These are phyloP conservation scores for Castanea crenata DNA, from an alignment of 306 rosid genomes.

Conservation along the genomic window DNA sequence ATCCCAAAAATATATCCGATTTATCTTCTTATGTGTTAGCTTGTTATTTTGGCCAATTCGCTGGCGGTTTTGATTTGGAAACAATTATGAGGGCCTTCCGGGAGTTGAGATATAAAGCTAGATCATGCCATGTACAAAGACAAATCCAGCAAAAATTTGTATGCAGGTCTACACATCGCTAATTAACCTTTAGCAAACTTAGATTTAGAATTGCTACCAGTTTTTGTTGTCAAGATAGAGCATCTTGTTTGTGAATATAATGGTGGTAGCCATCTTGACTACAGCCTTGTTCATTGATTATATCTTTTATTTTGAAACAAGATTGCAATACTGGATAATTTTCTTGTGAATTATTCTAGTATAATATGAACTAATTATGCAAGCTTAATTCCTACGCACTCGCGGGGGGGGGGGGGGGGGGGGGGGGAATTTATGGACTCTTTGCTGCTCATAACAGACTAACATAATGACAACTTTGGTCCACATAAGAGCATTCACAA, in stretches of 20 bases:
- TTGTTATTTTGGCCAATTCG: conserved; percentile 61
- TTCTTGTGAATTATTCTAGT: background rate
- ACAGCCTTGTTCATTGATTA: conserved; percentile 26
- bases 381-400: too few relatives aligned
- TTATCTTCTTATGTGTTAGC: background rate
- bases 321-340: background rate
- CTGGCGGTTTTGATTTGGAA: conserved; percentile 92
- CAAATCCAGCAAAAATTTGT: conserved; percentile 69
- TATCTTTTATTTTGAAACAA: conserved; percentile 23
- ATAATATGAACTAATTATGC: too few relatives aligned
- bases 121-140: conserved; percentile 77
- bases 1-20: too few relatives aligned
- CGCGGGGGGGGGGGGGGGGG: too few relatives aligned
- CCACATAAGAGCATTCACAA: too few relatives aligned
- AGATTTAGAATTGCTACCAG: conserved; percentile 51
- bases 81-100: conserved; percentile 87
- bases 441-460: too few relatives aligned
- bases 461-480: too few relatives aligned
- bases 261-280: conserved; percentile 19
- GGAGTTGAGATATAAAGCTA: conserved; percentile 86
- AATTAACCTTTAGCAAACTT: conserved; percentile 69
- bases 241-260: conserved; percentile 39
- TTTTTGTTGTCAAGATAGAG: conserved; percentile 44
- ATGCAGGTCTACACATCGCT: conserved; percentile 67
- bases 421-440: too few relatives aligned